These are phyloP conservation scores for Hysterium pulicare DNA, from an alignment of 2,329 filamentous ascomycete species.

Conservation along the genomic window DNA sequence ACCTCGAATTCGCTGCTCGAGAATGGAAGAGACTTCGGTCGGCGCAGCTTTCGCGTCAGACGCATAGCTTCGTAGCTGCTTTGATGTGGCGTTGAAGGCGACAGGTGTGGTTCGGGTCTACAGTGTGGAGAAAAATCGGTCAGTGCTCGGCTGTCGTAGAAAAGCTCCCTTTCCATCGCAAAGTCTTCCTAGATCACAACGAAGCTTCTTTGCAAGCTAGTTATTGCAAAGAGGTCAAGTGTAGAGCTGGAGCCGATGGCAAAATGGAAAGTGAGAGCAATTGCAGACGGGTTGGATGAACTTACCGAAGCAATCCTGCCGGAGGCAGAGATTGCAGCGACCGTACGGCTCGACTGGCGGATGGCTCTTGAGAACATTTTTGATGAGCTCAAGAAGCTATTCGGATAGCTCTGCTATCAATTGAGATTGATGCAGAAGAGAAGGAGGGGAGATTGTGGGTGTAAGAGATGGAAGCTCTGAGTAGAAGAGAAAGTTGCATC, in stretches of 20 bases:
- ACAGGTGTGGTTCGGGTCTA: conserved; percentile 86
- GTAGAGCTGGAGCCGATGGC: conserved; percentile 33
- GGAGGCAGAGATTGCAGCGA: conserved; percentile 87
- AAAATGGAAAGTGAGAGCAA: conserved; percentile 38
- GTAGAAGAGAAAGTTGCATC: conserved; percentile 18
- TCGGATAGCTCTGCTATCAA: conserved; percentile 40
- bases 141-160: conserved; percentile 40
- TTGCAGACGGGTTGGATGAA: conserved; percentile 49
- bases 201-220: conserved; percentile 37
- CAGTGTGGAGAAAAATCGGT: conserved; percentile 46
- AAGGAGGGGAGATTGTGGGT: conserved; percentile 37
- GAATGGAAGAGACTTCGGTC: conserved; percentile 98
- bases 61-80: conserved; percentile 83
- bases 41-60: conserved; percentile 90
- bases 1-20: conserved; percentile 98
- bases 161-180: conserved; percentile 42
- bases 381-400: conserved; percentile 47
- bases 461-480: conserved; percentile 29
- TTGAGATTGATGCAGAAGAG: conserved; percentile 42
- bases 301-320: conserved; percentile 93
- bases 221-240: conserved; percentile 27
- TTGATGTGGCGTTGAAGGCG: conserved; percentile 65
- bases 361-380: conserved; percentile 98
- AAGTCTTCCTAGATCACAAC: conserved; percentile 26
- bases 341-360: conserved; percentile 92